Evolutionary conservation across 2,329 filamentous ascomycete genomes (phyloP), one percentile per base, ranked within the genome.

Genomic region (Exophiala sideris): DNA sequence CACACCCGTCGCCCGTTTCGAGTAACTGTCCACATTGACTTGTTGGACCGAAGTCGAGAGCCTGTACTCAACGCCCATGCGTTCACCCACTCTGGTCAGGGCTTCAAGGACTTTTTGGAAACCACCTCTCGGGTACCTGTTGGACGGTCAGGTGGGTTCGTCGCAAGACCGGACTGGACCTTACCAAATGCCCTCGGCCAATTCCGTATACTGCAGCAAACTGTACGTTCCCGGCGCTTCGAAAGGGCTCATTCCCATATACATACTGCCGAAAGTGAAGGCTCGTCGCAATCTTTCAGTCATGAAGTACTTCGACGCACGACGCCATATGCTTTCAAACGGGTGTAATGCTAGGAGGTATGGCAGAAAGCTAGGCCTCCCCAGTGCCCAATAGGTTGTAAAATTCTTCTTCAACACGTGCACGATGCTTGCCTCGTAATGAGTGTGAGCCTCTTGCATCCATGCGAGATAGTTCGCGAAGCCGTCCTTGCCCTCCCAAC

Each of bases 251-350:
- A 90, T 90, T 0, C 87, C 87, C 83, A 90, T 87, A 65, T 91
- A 90, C 87, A 90, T 91, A 62, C 84, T 89, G 18, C 82, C 86
- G 69, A 90, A 90, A 0, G 87, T 89, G 60, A 90, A 90, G 0
- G 87, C 86, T 21, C 86, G 73, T 56, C 87, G 75, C 63, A 90
- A 65, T 53, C 86, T 74, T 65, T 89, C 86, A 0, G 84, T 85
- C 75, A 76, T 79, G 68, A 90, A 90, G 64, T 89, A 89, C 57
- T 77, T 78, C 21, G 79, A 75, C 2, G 85, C 83, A 24, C 87
- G 72, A 5, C 75, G 74, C 73, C 85, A 90, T 12, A 89, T 86
- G 62, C 79, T 85, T 67, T 89, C 83, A 58, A 89, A 84, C 0
- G 85, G 86, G 72, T 89, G 87, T 52, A 90, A 67, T 9, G 73